Conservation (phyloP, 495 filamentous ascomycete species). For the Aspergillus olivimuriae region DNA sequence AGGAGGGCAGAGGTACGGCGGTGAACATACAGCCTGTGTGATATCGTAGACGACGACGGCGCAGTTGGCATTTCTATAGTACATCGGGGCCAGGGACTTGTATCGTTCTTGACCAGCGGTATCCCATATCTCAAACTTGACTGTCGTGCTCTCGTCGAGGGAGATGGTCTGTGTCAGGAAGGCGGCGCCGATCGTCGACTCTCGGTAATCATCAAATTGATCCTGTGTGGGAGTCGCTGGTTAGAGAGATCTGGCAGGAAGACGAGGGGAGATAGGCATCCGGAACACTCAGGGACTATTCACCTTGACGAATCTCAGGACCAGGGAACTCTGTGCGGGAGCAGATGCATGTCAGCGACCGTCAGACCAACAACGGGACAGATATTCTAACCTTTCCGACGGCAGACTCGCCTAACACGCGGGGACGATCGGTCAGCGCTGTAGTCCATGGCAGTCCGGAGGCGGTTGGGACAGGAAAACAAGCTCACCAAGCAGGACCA, state of each 20-base stretch:
- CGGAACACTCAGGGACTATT: constrained; percentile 9
- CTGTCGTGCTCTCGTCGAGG: constrained; percentile 92
- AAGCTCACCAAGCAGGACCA: constrained; percentile 82
- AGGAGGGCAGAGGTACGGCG: constrained; percentile 3
- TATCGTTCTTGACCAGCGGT: constrained; percentile 97
- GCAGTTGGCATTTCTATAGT: constrained; percentile 98
- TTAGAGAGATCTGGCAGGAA: not conserved
- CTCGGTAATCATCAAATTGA: constrained; percentile 99
- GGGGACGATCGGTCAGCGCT: constrained; percentile 23
- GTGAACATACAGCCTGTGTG: constrained; percentile 79
- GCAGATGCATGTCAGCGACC: constrained; percentile 28
- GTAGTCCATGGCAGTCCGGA: constrained; percentile 3
- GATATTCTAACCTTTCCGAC: constrained; percentile 78
- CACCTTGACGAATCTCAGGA: constrained; percentile 97
- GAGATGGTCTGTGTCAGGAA: constrained; percentile 99
- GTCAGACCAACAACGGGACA: constrained; percentile 15
- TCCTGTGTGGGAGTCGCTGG: constrained; percentile 49
- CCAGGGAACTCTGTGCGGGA: constrained; percentile 76
- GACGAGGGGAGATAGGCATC: not conserved
- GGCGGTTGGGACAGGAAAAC: constrained; percentile 36
- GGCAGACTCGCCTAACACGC: constrained; percentile 77
- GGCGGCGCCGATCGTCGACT: constrained; percentile 97
- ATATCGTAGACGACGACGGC: constrained; percentile 99
- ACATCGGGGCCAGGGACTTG: constrained; percentile 98
- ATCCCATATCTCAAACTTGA: constrained; percentile 99